Evolutionary conservation across 345 rosid genomes (phyloP), one percentile per base, ranked within the genome.

Genomic region (Viola odorata): DNA sequence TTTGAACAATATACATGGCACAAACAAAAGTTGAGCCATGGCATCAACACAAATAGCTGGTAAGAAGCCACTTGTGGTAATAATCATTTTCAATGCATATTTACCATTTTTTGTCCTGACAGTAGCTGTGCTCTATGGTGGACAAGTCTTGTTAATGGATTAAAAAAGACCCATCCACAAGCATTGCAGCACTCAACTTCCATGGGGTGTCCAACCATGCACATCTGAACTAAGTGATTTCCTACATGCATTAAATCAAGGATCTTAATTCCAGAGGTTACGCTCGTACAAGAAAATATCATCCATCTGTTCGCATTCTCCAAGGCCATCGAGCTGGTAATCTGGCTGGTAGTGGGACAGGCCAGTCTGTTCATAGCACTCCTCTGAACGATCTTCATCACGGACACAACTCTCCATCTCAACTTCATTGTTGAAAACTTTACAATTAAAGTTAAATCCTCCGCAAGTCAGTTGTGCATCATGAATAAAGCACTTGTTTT

Each of bases 281-380:
- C 53, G 79, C 63, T 60, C 51, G 78, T 85, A 90, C 96, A 85
- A 64, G 95, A 81, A 90, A 60, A 87, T 53, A 73, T 85, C 91
- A 72, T 90, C 95, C 67, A 73, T 64, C 57, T 84, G 84, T 45
- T 81, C 82, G 55, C 81, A 78, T 73, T 80, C 77, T 23, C 73
- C 72, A 3, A 79, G 75, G 59, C 77, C 78, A 15, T 78, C 50
- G 57, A 74, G 88, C 67, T 72, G 72, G 67, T 62, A 51, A 45
- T 74, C 80, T 61, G 63, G 56, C 41, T 16, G 67, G 16, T 39
- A 54, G 2, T 53, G 10, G 5, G 71, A 73, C 51, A 40, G n/a
- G n/a, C 61, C 12, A 17, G 56, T 64, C 56, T 40, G 71, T 53
- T 62, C 54, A 1, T 62, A 62, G 14, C 74, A 73, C 57, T 66